A percentile compares a stretch with the other conserved stretches of the same genome.
phyloP scores from a whole-genome alignment of 306 rosid species.

The Comarum palustre region DNA sequence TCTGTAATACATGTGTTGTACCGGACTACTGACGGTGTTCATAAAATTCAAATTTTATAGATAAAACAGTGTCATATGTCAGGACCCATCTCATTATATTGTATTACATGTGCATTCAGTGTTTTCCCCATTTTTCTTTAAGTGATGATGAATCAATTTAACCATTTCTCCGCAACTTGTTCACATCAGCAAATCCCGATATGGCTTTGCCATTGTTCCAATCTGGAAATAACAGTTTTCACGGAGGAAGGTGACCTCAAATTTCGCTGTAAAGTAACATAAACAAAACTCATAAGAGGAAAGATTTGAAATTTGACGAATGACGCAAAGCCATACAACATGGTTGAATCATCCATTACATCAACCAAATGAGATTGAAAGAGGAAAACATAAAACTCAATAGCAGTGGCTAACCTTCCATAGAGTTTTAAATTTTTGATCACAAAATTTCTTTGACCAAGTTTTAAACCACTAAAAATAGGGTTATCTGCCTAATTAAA shows the following conservation, averaged over 20 bases:
- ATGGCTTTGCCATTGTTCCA: background rate
- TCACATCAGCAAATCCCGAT: constrained; percentile 3
- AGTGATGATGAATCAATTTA: background rate
- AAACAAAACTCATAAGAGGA: background rate
- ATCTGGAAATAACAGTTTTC: background rate
- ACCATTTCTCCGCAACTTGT: background rate
- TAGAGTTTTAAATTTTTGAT: no score
- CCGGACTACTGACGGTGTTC: no score
- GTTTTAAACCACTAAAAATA: background rate
- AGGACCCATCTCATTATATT: no score
- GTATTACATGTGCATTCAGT: no score
- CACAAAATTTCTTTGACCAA: no score
- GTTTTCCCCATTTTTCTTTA: background rate
- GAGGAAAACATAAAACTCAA: background rate
- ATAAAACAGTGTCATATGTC: no score
- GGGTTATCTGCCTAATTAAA: background rate
- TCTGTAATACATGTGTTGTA: no score
- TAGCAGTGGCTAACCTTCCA: no score
- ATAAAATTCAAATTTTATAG: no score
- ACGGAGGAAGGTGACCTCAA: background rate
- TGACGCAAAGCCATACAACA: background rate
- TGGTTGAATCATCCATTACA: background rate
- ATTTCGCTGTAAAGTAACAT: background rate
- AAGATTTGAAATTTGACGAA: background rate
- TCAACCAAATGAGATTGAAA: background rate